A percentile compares a stretch with the other conserved stretches of the same genome.
Evolutionary conservation across 768 basidiomycete genomes (phyloP).

Genomic region (Auricularia cornea): DNA sequence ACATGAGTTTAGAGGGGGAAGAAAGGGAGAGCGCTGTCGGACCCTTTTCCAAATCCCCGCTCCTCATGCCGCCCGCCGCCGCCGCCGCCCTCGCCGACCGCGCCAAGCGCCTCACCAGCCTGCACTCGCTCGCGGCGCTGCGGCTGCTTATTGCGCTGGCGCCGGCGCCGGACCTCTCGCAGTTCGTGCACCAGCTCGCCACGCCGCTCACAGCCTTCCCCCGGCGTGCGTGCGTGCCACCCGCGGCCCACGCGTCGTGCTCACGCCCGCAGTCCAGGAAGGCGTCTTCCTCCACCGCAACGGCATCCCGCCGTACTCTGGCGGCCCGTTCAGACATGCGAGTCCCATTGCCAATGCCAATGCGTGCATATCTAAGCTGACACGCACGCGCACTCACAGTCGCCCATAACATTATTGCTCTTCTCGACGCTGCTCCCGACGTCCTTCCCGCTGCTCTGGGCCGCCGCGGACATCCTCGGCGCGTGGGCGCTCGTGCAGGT

Average conservation of each 20-base stretch:
- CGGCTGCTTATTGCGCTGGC: conserved; percentile 46
- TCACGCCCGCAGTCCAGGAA: conserved; percentile 61
- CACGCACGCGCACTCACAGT: conserved; percentile 43
- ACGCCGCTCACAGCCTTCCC: conserved; percentile 76
- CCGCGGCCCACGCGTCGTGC: conserved; percentile 2
- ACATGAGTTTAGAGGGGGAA: neutral
- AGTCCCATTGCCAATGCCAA: conserved; percentile 25
- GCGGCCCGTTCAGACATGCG: conserved; percentile 81
- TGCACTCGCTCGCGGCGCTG: neutral
- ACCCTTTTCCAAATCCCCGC: neutral
- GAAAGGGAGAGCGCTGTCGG: neutral
- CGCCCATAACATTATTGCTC: conserved; percentile 66
- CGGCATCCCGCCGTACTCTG: conserved; percentile 81
- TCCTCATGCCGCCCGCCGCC: neutral
- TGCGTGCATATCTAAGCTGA: neutral
- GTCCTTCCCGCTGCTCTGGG: conserved; percentile 57
- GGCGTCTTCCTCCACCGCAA: conserved; percentile 74
- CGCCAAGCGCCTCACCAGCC: neutral
- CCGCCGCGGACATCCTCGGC: conserved; percentile 52
- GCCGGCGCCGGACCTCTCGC: conserved; percentile 42
- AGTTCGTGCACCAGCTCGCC: conserved; percentile 66
- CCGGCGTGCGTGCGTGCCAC: conserved; percentile 59
- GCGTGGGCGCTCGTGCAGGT: conserved; percentile 62
- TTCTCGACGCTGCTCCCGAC: conserved; percentile 68
- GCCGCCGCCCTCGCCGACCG: neutral